Evolutionary conservation across 208 protist genomes (phyloP), one percentile per base, ranked within the genome.

Genomic region (Phytomonas sp.): DNA sequence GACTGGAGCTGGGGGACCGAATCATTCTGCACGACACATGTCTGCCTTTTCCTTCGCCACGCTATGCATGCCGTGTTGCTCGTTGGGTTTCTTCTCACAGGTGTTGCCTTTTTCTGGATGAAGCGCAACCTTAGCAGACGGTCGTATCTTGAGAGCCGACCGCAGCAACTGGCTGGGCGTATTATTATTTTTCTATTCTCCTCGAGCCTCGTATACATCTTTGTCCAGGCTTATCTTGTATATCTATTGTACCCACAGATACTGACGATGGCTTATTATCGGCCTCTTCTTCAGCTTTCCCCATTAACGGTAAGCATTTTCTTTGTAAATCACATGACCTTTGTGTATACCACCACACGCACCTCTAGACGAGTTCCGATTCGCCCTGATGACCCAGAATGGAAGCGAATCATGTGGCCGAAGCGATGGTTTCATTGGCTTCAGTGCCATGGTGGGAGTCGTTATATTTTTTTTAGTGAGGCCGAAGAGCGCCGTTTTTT

Each of bases 131-230:
- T 95, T 26, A 78, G 76, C 6, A 60, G 71, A 11, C 74, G 75
- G 64, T 79, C 87, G 0, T 95, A 95, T 70, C 81, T 95, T 9
- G 81, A 81, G 62, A 91, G 81, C 0, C 84, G 89, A 5, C 87
- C 84, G 1, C 84, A 88, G 75, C 89, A 95, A 71, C 82, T 95
- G 17, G 80, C 87, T 28, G 85, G 88, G 60, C 85, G 86, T 53
- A 76, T 92, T 11, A 85, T 95, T 69, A 91, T 93, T 62, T 95
- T 95, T 69, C 69, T 93, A 37, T 91, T 92, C 60, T 75, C 75
- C 68, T 85, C 81, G 3, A 75, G 79, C 13, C 66, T 84, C 1
- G 30, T 87, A 1, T 95, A 95, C 78, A 75, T 86, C 33, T 64
- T 92, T 2, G 60, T 80, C 3, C 82, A 85, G 60, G 76, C 80